Conservation (phyloP, 2,329 filamentous ascomycete species). For the Cladosporium sp. region DNA sequence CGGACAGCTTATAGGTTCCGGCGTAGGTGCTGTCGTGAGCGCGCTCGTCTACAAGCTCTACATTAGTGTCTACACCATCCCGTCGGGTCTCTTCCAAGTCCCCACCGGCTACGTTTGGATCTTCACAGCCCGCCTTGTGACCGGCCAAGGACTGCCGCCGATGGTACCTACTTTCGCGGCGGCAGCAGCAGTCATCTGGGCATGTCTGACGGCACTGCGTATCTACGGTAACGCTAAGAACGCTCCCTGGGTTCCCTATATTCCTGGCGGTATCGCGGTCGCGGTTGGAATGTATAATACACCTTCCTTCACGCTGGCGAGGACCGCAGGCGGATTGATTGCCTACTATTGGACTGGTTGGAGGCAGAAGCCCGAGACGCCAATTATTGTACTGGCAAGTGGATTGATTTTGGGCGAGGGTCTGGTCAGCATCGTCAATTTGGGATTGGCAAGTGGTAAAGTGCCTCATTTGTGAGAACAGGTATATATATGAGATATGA, state of each 20-base stretch:
- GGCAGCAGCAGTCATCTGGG: slow-evolving; percentile 71
- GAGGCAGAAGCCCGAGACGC: slow-evolving; percentile 58
- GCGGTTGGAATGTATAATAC: slow-evolving; percentile 98
- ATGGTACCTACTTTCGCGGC: slow-evolving; percentile 79
- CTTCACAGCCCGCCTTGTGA: slow-evolving; percentile 90
- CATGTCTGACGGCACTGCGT: slow-evolving; percentile 64
- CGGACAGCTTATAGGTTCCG: slow-evolving; percentile 88
- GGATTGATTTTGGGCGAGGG: slow-evolving; percentile 93
- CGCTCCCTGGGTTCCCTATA: slow-evolving; percentile 63
- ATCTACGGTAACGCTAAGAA: slow-evolving; percentile 47
- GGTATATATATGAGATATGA: too few species aligned
- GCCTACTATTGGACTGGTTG: slow-evolving; percentile 72
- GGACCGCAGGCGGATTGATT: slow-evolving; percentile 73
- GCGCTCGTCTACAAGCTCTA: slow-evolving; percentile 88
- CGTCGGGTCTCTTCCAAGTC: slow-evolving; percentile 85
- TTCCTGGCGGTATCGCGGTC: slow-evolving; percentile 93
- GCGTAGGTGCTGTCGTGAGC: slow-evolving; percentile 78
- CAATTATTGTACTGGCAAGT: slow-evolving; percentile 81
- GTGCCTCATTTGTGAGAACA: slow-evolving; percentile 62
- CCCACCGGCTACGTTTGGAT: slow-evolving; percentile 97
- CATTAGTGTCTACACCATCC: slow-evolving; percentile 82
- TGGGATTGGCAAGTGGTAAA: slow-evolving; percentile 70
- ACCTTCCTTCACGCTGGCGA: slow-evolving; percentile 87
- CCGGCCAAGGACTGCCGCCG: slow-evolving; percentile 77
- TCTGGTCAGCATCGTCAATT: slow-evolving; percentile 84